Base-by-base conservation (phyloP, 345 rosid genomes). In the Gossypioides kirkii region DNA sequence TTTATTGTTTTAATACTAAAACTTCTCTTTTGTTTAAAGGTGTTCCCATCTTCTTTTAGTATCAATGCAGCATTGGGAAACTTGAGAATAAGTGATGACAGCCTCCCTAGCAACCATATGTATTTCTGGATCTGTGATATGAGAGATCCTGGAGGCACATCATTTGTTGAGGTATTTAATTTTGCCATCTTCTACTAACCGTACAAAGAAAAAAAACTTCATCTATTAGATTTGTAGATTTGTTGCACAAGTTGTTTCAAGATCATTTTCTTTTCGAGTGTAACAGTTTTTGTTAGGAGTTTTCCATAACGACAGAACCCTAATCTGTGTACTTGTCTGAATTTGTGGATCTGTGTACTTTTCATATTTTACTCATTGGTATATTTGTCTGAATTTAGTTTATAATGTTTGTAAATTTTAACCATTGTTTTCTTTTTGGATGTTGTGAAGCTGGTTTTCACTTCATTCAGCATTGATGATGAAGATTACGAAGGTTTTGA, bases 111-210 rank as follows among this genome's bases (percentile, higher is more conserved):
- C 72, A 76, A 74, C 75, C 99, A 92, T 77, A 73, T 92, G 85
- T 95, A 95, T 84, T 95, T 84, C 83, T 88, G 97, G 99, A 87
- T 89, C 53, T 95, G 99, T 84, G 98, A 95, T 85, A 95, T 91
- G 98, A 90, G 99, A 79, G 89, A 92, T 87, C 93, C 97, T 28
- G 96, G 97, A 64, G 98, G 98, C 72, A 91, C 90, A 77, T 95
- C 99, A 73, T 95, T 95, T 82, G 94, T 95, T 76, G 98, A 95
- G 94, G 99, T 95, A 77, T 60, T 72, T 70, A 13, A 60, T 45
- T 63, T 74, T 26, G 23, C 38, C 3, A 17, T 59, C 63, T 42
- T 53, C 36, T 53, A 58, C n/a, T 26, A 16, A 26, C 17, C n/a
- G 1, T 38, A 10, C 55, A 50, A 16, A 22, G 54, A 64, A 72